phyloP scores from a whole-genome alignment of 169 alveolate genomes.

The Plasmodium fragile region DNA sequence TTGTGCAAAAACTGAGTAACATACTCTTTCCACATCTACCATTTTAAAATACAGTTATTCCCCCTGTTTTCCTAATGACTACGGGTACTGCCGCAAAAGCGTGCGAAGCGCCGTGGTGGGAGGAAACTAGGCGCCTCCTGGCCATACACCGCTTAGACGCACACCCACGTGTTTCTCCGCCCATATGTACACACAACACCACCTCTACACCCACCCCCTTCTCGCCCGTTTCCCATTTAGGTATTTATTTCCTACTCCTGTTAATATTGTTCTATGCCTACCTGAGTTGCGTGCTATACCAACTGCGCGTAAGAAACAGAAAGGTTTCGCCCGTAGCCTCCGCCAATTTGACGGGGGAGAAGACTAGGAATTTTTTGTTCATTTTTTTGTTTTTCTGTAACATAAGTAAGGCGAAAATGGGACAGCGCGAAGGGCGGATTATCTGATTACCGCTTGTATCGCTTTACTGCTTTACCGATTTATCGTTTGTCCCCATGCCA shows the following conservation, averaged over 20 bases:
- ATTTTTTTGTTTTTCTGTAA: conserved; percentile 51
- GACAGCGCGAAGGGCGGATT: not conserved
- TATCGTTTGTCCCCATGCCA: not conserved
- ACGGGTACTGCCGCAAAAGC: not conserved
- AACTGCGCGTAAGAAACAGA: conserved; percentile 40
- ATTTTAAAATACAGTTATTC: not conserved
- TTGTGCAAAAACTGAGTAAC: not conserved
- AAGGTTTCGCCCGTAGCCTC: conserved; percentile 35
- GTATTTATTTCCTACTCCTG: conserved; percentile 39
- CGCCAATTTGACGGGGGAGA: conserved; percentile 75
- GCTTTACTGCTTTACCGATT: not conserved
- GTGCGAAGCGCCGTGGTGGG: not conserved
- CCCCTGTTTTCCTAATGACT: conserved; percentile 39
- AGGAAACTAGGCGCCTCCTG: not conserved
- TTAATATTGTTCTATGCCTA: conserved; percentile 25
- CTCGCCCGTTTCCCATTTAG: not conserved
- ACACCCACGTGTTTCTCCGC: not conserved
- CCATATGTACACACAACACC: not conserved
- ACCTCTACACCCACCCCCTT: not conserved
- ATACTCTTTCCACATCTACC: not conserved
- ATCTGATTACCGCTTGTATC: not conserved
- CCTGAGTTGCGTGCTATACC: conserved; percentile 34
- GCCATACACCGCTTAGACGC: not conserved
- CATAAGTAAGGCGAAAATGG: conserved; percentile 30
- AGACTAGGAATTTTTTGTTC: conserved; percentile 52